phyloP scores from a whole-genome alignment of 2,329 filamentous ascomycete species.

The Hysterium pulicare region DNA sequence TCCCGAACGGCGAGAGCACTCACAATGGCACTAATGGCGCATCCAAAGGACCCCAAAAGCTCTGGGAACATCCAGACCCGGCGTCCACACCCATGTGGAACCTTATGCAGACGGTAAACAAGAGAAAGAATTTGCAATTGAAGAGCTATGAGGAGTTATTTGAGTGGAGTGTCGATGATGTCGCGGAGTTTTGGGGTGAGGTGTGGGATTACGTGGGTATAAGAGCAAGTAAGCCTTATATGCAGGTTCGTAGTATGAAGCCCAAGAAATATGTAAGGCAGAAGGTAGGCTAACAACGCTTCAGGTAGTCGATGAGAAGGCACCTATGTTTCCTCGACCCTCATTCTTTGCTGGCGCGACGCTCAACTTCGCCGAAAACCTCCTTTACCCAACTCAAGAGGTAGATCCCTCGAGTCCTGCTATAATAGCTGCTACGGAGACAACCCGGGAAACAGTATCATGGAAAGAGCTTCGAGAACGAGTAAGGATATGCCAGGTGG shows the following conservation, averaged over 20 bases:
- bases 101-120: slow-evolving; percentile 68
- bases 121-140: slow-evolving; percentile 62
- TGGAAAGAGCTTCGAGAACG: slow-evolving; percentile 79
- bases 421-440: slow-evolving; percentile 79
- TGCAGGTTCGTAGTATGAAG: slow-evolving; percentile 48
- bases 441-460: slow-evolving; percentile 60
- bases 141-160: slow-evolving; percentile 72
- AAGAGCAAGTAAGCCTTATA: slow-evolving; percentile 61
- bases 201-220: slow-evolving; percentile 82
- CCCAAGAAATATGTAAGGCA: no score
- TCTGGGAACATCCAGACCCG: slow-evolving; percentile 71
- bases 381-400: slow-evolving; percentile 69
- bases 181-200: slow-evolving; percentile 77
- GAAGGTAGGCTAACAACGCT: no score
- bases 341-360: slow-evolving; percentile 75
- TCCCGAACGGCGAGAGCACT: slow-evolving; percentile 1
- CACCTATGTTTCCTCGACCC: slow-evolving; percentile 80
- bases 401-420: slow-evolving; percentile 62
- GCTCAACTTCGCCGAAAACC: slow-evolving; percentile 93
- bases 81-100: slow-evolving; percentile 66
- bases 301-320: slow-evolving; percentile 65
- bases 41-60: slow-evolving; percentile 16
- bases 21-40: slow-evolving; percentile 22
- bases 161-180: slow-evolving; percentile 77
- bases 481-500: slow-evolving; percentile 69